Evolutionary conservation across 2,329 filamentous ascomycete genomes (phyloP).

Genomic region (Aspergillus versicolor): DNA sequence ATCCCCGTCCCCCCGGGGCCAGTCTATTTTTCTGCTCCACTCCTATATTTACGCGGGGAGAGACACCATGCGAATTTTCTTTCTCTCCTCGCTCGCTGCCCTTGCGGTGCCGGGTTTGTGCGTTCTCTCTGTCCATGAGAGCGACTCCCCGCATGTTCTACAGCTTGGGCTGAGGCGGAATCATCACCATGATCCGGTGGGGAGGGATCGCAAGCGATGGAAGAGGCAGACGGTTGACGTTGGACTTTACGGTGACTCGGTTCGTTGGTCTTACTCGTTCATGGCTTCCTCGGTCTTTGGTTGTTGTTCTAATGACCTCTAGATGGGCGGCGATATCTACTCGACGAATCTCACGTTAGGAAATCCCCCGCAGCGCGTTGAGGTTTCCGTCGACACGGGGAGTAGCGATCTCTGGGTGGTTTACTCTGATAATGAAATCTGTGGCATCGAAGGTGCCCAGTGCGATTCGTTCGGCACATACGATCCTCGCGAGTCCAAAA

Average conservation of each 20-base stretch:
- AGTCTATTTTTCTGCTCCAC: neutral
- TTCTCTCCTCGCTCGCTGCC: slow-evolving; percentile 7
- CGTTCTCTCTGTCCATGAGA: slow-evolving; percentile 10
- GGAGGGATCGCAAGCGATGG: slow-evolving; percentile 9
- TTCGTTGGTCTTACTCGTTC: neutral
- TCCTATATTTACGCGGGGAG: neutral
- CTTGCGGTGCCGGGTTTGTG: slow-evolving; percentile 1
- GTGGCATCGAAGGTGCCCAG: slow-evolving; percentile 37
- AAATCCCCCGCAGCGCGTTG: slow-evolving; percentile 53
- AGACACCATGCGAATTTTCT: slow-evolving; percentile 6
- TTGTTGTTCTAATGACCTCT: neutral
- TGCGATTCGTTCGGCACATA: slow-evolving; percentile 68
- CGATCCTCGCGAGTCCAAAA: slow-evolving; percentile 66
- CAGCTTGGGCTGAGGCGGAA: slow-evolving; percentile 12
- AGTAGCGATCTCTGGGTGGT: slow-evolving; percentile 64
- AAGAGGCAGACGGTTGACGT: slow-evolving; percentile 7
- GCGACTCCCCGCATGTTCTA: slow-evolving; percentile 11
- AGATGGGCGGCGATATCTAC: slow-evolving; percentile 12
- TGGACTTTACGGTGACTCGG: slow-evolving; percentile 4
- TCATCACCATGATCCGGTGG: slow-evolving; percentile 1
- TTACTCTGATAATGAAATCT: slow-evolving; percentile 61
- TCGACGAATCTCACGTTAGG: slow-evolving; percentile 50
- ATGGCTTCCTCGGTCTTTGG: neutral
- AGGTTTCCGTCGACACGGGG: slow-evolving; percentile 59
- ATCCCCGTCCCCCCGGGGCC: neutral